Evolutionary conservation across 495 filamentous ascomycete genomes (phyloP), one percentile per base, ranked within the genome.

Genomic region (Xylaria scruposa): DNA sequence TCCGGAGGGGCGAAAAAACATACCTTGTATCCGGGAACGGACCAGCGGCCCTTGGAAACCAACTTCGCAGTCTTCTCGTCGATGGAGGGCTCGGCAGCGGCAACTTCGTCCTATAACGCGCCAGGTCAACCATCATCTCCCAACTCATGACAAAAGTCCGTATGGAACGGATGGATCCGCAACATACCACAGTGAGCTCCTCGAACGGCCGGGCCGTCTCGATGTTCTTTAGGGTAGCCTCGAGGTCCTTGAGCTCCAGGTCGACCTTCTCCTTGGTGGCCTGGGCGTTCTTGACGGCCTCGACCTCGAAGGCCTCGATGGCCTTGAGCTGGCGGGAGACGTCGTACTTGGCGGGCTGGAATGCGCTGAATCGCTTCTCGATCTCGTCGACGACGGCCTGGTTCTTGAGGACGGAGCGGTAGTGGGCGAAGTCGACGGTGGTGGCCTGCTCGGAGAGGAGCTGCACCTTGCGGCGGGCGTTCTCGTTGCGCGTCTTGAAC

Each of bases 401-500:
- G 92, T 99, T 98, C 88, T 97, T 97, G 74, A 99, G 91, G 75
- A 91, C 78, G 79, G 85, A 82, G 85, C 96, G 95, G 93, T 98
- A 99, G 83, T 94, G 88, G 73, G 89, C 81, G 86, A 98, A 98
- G 89, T 99, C 94, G 84, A 99, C 87, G 40, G 88, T 86, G 80
- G 93, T 91, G 63, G 95, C 87, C 77, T 91, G 89, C 79, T 96
- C 92, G 60, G 88, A 88, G 53, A 98, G 93, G 54, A 89, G 67
- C 80, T 88, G 87, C 44, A 98, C 87, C 85, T 94, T 95, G 85
- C 97, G 95, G 85, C 96, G 95, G 80, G 93, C 95, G 79, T 98
- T 95, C 76, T 99, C 97, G 88, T 98, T 98, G 85, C 97, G 96
- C 90, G 97, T 95, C 88, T 99, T 99, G 91, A 99, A 99, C 75